Evolutionary conservation across 2,329 filamentous ascomycete genomes (phyloP).

Genomic region (Diplodia corticola): DNA sequence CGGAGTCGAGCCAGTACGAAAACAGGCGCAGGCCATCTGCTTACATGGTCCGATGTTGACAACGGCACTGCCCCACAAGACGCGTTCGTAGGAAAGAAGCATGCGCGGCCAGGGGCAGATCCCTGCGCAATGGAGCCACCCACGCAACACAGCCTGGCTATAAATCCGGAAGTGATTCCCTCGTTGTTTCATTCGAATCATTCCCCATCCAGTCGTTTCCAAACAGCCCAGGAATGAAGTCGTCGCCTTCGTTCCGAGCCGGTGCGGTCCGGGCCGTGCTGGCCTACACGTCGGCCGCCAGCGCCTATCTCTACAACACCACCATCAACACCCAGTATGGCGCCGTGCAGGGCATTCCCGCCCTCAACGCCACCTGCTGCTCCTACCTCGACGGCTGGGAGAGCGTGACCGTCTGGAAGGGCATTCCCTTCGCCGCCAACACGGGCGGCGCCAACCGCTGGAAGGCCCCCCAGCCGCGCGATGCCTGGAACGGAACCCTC

Average conservation of each 20-base stretch:
- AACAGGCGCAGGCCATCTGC: too few species aligned
- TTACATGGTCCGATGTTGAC: not conserved
- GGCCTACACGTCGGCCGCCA: not conserved
- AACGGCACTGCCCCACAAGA: not conserved
- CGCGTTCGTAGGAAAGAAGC: not conserved
- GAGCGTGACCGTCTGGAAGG: conserved; percentile 1
- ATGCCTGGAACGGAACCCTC: not conserved
- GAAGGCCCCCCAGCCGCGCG: conserved; percentile 6
- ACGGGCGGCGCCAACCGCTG: not conserved
- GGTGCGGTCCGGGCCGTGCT: not conserved
- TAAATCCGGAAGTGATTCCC: not conserved
- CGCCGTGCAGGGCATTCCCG: not conserved
- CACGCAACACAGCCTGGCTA: not conserved
- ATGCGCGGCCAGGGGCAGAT: not conserved
- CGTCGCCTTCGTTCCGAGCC: not conserved
- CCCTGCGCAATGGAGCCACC: not conserved
- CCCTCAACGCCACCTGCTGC: conserved; percentile 5
- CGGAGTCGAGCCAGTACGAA: too few species aligned
- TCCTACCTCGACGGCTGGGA: not conserved
- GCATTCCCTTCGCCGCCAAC: not conserved
- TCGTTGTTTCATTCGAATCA: not conserved
- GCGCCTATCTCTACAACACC: not conserved
- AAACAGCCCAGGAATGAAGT: not conserved
- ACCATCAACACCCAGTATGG: conserved; percentile 3
- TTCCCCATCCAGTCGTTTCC: not conserved